Percentiles rank a stretch among this genome's conserved stretches.
These are phyloP conservation scores for Themeda triandra DNA, from an alignment of 176 grass and related monocot genomes.

Conservation along the genomic window DNA sequence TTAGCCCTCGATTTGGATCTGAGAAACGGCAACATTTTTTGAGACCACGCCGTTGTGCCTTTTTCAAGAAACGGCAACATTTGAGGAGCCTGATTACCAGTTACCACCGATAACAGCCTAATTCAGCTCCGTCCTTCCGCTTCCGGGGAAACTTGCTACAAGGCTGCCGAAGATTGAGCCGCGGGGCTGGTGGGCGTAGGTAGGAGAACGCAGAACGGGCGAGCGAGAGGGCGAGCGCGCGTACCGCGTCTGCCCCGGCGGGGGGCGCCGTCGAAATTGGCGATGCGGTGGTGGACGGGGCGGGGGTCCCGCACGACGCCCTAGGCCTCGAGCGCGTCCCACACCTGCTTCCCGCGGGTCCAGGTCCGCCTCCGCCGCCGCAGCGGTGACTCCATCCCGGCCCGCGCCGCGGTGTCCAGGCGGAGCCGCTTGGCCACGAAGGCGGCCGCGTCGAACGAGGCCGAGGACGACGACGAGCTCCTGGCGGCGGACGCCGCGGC, in stretches of 20 bases:
- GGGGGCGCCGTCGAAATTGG: constrained; percentile 76
- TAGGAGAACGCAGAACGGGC: too few species aligned
- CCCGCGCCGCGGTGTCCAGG: constrained; percentile 72
- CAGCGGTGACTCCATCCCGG: constrained; percentile 47
- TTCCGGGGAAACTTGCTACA: too few species aligned
- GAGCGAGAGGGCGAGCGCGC: too few species aligned
- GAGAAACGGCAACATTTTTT: too few species aligned
- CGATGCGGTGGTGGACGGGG: constrained; percentile 93
- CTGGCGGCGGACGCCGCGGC: too few species aligned
- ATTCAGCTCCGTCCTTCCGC: not conserved
- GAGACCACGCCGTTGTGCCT: too few species aligned
- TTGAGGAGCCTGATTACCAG: too few species aligned
- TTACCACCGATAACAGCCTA: too few species aligned
- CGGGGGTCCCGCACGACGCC: constrained; percentile 61
- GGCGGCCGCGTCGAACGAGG: constrained; percentile 55
- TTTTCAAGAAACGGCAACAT: too few species aligned
- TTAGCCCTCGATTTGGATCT: not conserved
- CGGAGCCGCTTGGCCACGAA: constrained; percentile 75
- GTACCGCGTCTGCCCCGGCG: constrained; percentile 52
- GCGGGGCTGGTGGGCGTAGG: not conserved
- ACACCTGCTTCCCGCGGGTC: constrained; percentile 72
- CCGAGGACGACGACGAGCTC: constrained; percentile 5
- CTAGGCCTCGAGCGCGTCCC: constrained; percentile 75
- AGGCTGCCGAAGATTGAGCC: too few species aligned
- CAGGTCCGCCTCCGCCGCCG: constrained; percentile 24